Evolutionary conservation across 768 basidiomycete genomes (phyloP).

Genomic region (Termitomyces sp.): DNA sequence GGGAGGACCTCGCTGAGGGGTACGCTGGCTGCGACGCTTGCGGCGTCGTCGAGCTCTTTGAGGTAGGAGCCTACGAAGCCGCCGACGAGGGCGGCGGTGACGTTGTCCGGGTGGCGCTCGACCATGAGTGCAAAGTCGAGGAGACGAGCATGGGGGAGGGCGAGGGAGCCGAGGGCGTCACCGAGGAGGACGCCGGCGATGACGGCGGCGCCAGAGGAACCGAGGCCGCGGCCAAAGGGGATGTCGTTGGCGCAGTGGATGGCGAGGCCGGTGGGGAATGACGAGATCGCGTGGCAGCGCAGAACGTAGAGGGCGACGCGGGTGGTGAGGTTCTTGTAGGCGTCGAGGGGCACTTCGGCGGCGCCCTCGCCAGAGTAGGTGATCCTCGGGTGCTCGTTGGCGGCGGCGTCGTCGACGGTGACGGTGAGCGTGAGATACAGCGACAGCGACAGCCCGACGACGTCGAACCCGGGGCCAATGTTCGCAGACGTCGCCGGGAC

Average conservation of each 20-base stretch:
- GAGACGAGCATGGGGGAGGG: slow-evolving; percentile 63
- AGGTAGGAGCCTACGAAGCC: slow-evolving; percentile 97
- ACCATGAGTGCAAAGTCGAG: slow-evolving; percentile 99
- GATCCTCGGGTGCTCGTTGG: slow-evolving; percentile 51
- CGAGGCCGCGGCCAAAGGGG: slow-evolving; percentile 95
- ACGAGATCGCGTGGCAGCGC: slow-evolving; percentile 73
- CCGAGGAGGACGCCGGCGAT: slow-evolving; percentile 94
- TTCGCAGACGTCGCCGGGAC: slow-evolving; percentile 99
- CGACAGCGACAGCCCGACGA: slow-evolving; percentile 95
- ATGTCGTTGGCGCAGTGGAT: slow-evolving; percentile 89
- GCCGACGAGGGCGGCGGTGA: slow-evolving; percentile 93
- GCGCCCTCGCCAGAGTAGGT: slow-evolving; percentile 87
- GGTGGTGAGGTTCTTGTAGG: slow-evolving; percentile 96
- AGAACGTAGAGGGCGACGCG: slow-evolving; percentile 97
- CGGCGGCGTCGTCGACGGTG: slow-evolving; percentile 17
- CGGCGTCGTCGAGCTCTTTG: slow-evolving; percentile 77
- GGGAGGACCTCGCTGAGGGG: slow-evolving; percentile 95
- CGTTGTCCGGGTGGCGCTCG: slow-evolving; percentile 98
- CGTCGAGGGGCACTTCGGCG: slow-evolving; percentile 84
- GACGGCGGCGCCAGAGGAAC: slow-evolving; percentile 98
- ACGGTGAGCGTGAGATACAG: slow-evolving; percentile 77
- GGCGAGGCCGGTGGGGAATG: slow-evolving; percentile 70
- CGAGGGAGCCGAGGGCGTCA: slow-evolving; percentile 71
- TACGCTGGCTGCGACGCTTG: slow-evolving; percentile 79
- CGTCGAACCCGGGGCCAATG: slow-evolving; percentile 98